Evolutionary conservation across 768 basidiomycete species (phyloP), one percentile per base, ranked within the genome.

Genomic region (Jaapia argillacea): DNA sequence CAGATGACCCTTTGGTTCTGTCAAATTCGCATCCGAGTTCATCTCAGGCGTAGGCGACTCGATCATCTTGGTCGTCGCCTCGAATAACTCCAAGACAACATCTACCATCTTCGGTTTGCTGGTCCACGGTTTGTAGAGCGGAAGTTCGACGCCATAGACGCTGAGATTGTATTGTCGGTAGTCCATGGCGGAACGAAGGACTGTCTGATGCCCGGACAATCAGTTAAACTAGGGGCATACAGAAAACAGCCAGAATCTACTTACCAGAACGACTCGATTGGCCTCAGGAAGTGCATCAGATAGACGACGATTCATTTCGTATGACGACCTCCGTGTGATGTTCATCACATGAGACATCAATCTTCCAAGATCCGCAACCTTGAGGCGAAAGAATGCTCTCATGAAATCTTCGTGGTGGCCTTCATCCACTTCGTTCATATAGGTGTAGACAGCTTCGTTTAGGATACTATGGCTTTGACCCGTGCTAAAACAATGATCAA

Each of bases 91-190:
- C 21, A 81, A 68, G 4, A 85, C 60, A 6, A 77, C 70, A 35
- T 90, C 84, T 42, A 94, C 76, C 13, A 87, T 59, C 0, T 65
- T 56, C 3, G 79, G 67, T 37, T 70, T 70, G 53, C 88, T 87
- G 14, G 90, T 89, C 94, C 93, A 98, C 0, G 86, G 80, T 47
- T 80, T 73, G 49, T 73, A 70, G 74, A 78, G 77, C 4, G 75
- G 82, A 18, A 71, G 65, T 20, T 77, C 71, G 36, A 97, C 69
- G 24, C 88, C 88, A 56, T 98, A 98, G 6, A 85, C 76, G 5
- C 70, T 68, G 2, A 73, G 56, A 51, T 87, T 82, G 49, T 81
- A 79, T 27, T 74, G 71, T 31, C 92, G 76, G 58, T 87, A 89
- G 25, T 81, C 77, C 40, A 79, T 68, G 0, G 88, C 81, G 2